Evolutionary conservation across 352 stramenopile genomes (phyloP), one percentile per base, ranked within the genome.

Genomic region (Globisporangium yorkense): DNA sequence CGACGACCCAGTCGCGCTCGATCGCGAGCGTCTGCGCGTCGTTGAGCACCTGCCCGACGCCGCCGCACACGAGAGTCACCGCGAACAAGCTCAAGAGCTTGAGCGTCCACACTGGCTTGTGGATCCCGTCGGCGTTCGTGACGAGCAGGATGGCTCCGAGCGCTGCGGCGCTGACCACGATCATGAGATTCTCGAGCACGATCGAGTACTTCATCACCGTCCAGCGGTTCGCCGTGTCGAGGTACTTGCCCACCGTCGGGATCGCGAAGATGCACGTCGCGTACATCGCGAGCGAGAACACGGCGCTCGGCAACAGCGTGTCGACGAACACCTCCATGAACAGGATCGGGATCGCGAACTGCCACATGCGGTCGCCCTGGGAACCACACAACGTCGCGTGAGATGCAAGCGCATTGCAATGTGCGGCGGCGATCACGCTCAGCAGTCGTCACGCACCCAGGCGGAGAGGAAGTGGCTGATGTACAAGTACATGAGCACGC

Each of bases 281-380:
- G 66, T 92, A 89, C 67, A 90, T 87, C 46, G 70, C 74, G 20
- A 89, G 65, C 40, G 80, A 80, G 65, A 90, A 94, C 21, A 68
- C 68, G 0, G 82, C 80, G 51, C 80, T 94, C 6, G 83, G 84
- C 31, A 94, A 62, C 43, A 92, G 59, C 39, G 83, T 92, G 48
- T 90, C 79, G 51, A 88, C 75, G 48, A 92, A 92, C 54, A 92
- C 80, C 51, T 92, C 83, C 74, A 92, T 92, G 65, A 92, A 91
- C 50, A 92, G 60, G 41, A 92, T 79, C 51, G 83, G 83, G 13
- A 90, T 74, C 2, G 83, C 80, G 59, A 92, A 91, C 39, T 80
- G 71, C 83, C 83, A 92, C 71, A 92, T 91, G 29, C 75, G 75
- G 49, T 92, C 83, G 9, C 83, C 81, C 84, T 86, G 47, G 18